These are phyloP conservation scores for Penicillium parvum DNA, from an alignment of 495 filamentous ascomycete genomes.

Conservation along the genomic window DNA sequence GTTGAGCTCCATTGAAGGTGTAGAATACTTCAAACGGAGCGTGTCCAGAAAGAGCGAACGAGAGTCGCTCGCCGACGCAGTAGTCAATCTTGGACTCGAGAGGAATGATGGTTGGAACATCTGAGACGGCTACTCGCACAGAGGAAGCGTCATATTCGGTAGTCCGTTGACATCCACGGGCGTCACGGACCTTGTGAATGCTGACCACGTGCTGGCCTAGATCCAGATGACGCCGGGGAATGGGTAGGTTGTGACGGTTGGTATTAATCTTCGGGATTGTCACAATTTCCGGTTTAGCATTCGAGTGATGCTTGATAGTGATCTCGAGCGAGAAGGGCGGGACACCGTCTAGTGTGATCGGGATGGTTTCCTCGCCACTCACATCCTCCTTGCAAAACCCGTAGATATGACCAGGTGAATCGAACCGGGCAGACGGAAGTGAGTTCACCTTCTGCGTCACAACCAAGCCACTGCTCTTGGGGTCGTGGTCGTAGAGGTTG, in stretches of 20 bases:
- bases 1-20: constrained; percentile 69
- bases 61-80: constrained; percentile 91
- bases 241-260: constrained; percentile 68
- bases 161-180: constrained; percentile 73
- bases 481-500: constrained; percentile 72
- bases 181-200: constrained; percentile 83
- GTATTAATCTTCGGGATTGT: constrained; percentile 70
- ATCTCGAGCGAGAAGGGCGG: constrained; percentile 88
- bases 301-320: constrained; percentile 84
- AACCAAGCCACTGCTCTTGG: constrained; percentile 54
- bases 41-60: constrained; percentile 81
- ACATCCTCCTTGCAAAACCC: constrained; percentile 86
- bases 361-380: constrained; percentile 77
- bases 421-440: constrained; percentile 73
- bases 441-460: constrained; percentile 79
- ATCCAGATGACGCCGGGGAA: constrained; percentile 76
- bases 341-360: constrained; percentile 73
- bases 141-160: constrained; percentile 61
- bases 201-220: constrained; percentile 80
- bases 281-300: constrained; percentile 72
- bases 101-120: constrained; percentile 83
- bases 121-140: constrained; percentile 83
- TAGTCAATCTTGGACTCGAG: constrained; percentile 85
- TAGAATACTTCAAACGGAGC: constrained; percentile 93
- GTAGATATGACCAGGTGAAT: constrained; percentile 87